phyloP scores from a whole-genome alignment of 1,139 yeast species.

The Magnusiomyces sp. region DNA sequence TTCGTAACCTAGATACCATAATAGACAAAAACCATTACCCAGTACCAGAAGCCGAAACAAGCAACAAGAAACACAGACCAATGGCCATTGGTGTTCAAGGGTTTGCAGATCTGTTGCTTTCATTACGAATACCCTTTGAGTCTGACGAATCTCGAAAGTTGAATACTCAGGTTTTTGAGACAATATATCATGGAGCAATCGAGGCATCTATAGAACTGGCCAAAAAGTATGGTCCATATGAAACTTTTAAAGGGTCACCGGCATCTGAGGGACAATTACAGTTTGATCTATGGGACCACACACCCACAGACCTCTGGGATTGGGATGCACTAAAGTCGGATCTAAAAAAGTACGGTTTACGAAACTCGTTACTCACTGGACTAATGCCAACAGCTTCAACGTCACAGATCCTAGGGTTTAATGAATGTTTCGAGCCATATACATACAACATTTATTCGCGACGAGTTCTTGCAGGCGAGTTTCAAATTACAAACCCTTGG shows the following conservation, averaged over 20 bases:
- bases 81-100: constrained; percentile 90
- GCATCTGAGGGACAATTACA: constrained; percentile 73
- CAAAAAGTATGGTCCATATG: constrained; percentile 53
- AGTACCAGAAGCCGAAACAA: constrained; percentile 54
- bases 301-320: constrained; percentile 64
- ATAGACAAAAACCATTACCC: constrained; percentile 80
- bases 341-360: constrained; percentile 53
- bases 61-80: constrained; percentile 75
- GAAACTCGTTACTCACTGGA: constrained; percentile 79
- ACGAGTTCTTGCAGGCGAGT: constrained; percentile 82
- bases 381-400: constrained; percentile 97
- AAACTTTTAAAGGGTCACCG: constrained; percentile 68
- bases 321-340: constrained; percentile 65
- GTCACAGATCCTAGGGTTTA: constrained; percentile 80
- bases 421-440: constrained; percentile 87
- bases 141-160: constrained; percentile 60
- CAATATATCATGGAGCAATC: constrained; percentile 79
- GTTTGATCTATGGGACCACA: constrained; percentile 71
- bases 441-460: constrained; percentile 83
- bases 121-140: constrained; percentile 72
- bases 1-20: constrained; percentile 64
- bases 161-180: constrained; percentile 77
- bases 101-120: constrained; percentile 75
- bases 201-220: constrained; percentile 78
- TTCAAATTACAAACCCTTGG: constrained; percentile 81